These are phyloP conservation scores for Euphorbia pulcherrima DNA, from an alignment of 345 rosid species.

Conservation along the genomic window DNA sequence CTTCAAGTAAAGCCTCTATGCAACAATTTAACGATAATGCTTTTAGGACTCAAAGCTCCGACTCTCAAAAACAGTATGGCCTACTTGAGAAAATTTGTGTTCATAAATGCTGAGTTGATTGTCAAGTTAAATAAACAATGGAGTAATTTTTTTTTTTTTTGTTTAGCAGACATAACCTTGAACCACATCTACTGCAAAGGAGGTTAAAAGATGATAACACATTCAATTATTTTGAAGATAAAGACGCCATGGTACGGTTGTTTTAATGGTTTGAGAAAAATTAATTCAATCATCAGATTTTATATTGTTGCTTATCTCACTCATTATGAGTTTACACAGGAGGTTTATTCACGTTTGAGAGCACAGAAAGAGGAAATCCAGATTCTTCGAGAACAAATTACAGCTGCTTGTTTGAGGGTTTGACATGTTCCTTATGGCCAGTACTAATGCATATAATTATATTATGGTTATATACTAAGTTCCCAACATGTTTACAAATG, in stretches of 20 bases:
- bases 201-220: slow-evolving; percentile 38
- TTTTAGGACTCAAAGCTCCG: slow-evolving; percentile 26
- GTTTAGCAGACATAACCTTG: slow-evolving; percentile 38
- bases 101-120: not conserved
- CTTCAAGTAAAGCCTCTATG: slow-evolving; percentile 31
- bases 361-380: slow-evolving; percentile 75
- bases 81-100: not conserved
- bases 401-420: slow-evolving; percentile 71
- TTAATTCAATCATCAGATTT: slow-evolving; percentile 12
- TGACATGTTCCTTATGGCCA: slow-evolving; percentile 9
- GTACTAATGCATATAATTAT: slow-evolving; percentile 9
- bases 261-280: slow-evolving; percentile 6
- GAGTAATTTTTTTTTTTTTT: slow-evolving; percentile 5
- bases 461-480: not conserved
- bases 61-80: slow-evolving; percentile 33
- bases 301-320: slow-evolving; percentile 22
- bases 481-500: slow-evolving; percentile 15
- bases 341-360: slow-evolving; percentile 48
- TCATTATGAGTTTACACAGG: slow-evolving; percentile 38
- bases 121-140: not conserved
- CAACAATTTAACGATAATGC: slow-evolving; percentile 23
- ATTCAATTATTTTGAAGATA: slow-evolving; percentile 42
- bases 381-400: slow-evolving; percentile 70
- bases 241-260: slow-evolving; percentile 59
- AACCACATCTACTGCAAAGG: slow-evolving; percentile 33